Evolutionary conservation across 495 filamentous ascomycete species (phyloP).

Genomic region (Neurospora intermedia): DNA sequence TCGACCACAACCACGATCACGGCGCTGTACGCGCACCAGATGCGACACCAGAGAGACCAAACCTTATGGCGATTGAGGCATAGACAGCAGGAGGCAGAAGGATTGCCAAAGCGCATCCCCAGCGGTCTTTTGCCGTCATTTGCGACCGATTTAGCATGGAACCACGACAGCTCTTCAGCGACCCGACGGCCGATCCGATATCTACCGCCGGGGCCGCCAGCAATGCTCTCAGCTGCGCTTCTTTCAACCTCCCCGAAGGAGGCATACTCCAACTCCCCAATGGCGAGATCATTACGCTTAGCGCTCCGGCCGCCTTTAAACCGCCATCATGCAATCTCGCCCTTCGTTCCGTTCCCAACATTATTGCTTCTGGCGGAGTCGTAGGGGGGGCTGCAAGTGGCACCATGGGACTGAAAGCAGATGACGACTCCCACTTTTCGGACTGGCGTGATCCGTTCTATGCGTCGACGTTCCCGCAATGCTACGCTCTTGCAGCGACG

Average conservation of each 20-base stretch:
- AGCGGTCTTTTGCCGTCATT: conserved; percentile 12
- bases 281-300: conserved; percentile 48
- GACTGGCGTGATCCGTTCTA: conserved; percentile 81
- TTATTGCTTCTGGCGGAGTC: conserved; percentile 36
- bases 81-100: conserved; percentile 19
- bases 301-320: conserved; percentile 49
- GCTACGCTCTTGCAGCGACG: conserved; percentile 81
- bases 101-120: conserved; percentile 11
- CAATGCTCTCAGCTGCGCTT: conserved; percentile 17
- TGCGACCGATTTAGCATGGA: conserved; percentile 14
- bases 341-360: conserved; percentile 23
- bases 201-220: conserved; percentile 4
- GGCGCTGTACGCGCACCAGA: background rate
- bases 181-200: conserved; percentile 9
- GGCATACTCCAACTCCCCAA: conserved; percentile 50
- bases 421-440: conserved; percentile 25
- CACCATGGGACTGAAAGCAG: background rate
- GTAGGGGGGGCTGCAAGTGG: conserved; percentile 6
- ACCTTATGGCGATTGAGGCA: conserved; percentile 25
- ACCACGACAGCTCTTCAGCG: conserved; percentile 10
- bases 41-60: conserved; percentile 2
- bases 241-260: conserved; percentile 47
- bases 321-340: conserved; percentile 45
- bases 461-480: conserved; percentile 78
- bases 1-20: background rate